Conservation (phyloP, 805 yeast species). For the Metschnikowia gruessii region DNA sequence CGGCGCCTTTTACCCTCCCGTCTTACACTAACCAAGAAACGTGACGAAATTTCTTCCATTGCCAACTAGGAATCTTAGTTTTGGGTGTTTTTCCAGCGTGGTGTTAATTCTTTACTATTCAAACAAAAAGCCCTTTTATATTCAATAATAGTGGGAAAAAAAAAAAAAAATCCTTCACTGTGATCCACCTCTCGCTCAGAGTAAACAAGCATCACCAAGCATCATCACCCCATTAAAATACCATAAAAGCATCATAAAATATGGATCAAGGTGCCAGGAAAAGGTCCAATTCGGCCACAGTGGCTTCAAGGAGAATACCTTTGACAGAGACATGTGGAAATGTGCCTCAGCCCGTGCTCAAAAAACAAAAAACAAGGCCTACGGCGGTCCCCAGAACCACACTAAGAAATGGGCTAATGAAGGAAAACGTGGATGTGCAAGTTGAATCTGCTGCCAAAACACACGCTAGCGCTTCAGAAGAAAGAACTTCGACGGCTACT, state of each 20-base stretch:
- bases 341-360: constrained; percentile 36
- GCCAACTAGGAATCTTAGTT: too few relatives aligned
- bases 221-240: background rate
- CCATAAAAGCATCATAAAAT: background rate
- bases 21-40: background rate
- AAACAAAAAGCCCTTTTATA: background rate
- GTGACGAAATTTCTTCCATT: too few relatives aligned
- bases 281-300: constrained; percentile 3
- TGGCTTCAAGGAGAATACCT: constrained; percentile 26
- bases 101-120: background rate
- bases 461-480: constrained; percentile 1
- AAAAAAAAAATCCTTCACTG: too few relatives aligned
- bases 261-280: constrained; percentile 8
- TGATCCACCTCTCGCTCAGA: background rate
- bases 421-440: constrained; percentile 4
- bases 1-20: constrained; percentile 7
- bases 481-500: constrained; percentile 5
- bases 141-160: too few relatives aligned
- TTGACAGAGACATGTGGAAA: constrained; percentile 41
- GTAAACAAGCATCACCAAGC: constrained; percentile 1
- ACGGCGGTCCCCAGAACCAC: background rate
- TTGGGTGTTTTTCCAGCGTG: too few relatives aligned
- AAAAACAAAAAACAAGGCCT: constrained; percentile 26
- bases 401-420: background rate
- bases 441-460: background rate